Evolutionary conservation across 495 filamentous ascomycete species (phyloP).

Genomic region (Terfezia claveryi): DNA sequence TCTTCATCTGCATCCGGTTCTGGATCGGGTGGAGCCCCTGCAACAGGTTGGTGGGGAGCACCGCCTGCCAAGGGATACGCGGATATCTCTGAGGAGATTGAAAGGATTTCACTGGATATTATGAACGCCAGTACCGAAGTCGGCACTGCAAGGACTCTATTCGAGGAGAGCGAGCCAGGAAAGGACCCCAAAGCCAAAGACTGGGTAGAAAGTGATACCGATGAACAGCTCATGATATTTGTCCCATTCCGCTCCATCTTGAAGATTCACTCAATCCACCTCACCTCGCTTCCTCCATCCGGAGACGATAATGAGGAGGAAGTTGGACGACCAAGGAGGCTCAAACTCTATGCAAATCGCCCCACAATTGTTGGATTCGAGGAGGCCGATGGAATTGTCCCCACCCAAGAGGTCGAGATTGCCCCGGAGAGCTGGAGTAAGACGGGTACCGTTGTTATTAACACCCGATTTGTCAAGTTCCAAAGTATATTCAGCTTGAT

Average conservation of each 20-base stretch:
- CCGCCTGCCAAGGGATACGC: slow-evolving; percentile 56
- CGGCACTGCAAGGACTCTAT: slow-evolving; percentile 47
- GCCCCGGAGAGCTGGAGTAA: slow-evolving; percentile 60
- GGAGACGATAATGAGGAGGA: slow-evolving; percentile 25
- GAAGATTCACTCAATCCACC: slow-evolving; percentile 75
- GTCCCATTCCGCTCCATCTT: slow-evolving; percentile 71
- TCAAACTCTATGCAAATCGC: slow-evolving; percentile 69
- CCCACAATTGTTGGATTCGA: slow-evolving; percentile 83
- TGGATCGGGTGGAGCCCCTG: slow-evolving; percentile 15
- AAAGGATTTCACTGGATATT: slow-evolving; percentile 59
- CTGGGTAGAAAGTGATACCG: slow-evolving; percentile 98
- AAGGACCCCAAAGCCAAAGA: slow-evolving; percentile 27
- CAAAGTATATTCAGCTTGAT: slow-evolving; percentile 70
- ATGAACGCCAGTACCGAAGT: slow-evolving; percentile 58
- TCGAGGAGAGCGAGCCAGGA: slow-evolving; percentile 45
- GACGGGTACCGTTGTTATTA: slow-evolving; percentile 64
- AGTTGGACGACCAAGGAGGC: slow-evolving; percentile 56
- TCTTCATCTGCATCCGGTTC: slow-evolving; percentile 13
- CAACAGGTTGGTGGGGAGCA: slow-evolving; percentile 46
- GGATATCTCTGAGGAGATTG: slow-evolving; percentile 64
- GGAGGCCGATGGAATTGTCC: slow-evolving; percentile 64
- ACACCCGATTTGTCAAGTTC: slow-evolving; percentile 88
- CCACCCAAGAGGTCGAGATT: slow-evolving; percentile 57
- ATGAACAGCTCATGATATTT: slow-evolving; percentile 90
- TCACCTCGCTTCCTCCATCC: slow-evolving; percentile 55